Percentiles rank a stretch among this genome's conserved stretches.
These are phyloP conservation scores for Helichrysum umbraculigerum DNA, from an alignment of 129 eudicot species.

Conservation along the genomic window DNA sequence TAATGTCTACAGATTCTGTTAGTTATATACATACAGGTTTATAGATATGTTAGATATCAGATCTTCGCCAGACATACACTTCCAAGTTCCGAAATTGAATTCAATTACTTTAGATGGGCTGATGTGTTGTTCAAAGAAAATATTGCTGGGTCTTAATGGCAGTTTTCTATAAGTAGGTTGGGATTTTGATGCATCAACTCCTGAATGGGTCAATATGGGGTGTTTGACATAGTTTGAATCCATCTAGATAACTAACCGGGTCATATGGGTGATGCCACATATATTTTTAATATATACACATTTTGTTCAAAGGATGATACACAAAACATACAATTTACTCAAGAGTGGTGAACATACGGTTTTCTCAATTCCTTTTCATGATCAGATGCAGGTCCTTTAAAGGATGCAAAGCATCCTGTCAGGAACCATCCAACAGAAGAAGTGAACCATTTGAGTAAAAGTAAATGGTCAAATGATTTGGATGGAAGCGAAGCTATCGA, in stretches of 20 bases:
- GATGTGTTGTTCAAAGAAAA: neutral
- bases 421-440: slow-evolving; percentile 45
- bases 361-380: neutral
- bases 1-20: neutral
- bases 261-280: neutral
- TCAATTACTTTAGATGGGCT: neutral
- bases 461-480: slow-evolving; percentile 89
- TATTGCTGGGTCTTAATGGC: neutral
- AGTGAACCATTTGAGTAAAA: slow-evolving; percentile 76
- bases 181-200: neutral
- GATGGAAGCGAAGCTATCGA: slow-evolving; percentile 59
- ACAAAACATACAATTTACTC: neutral
- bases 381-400: slow-evolving; percentile 32
- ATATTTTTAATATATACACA: too few relatives aligned
- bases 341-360: neutral
- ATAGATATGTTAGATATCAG: neutral
- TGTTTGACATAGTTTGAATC: neutral
- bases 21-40: slow-evolving; percentile 2
- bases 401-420: slow-evolving; percentile 38
- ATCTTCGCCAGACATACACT: neutral
- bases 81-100: neutral
- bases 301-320: neutral
- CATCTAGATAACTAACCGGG: neutral
- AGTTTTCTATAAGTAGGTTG: neutral
- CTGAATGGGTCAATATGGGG: neutral